A percentile compares a stretch with the other conserved stretches of the same genome.
phyloP scores from a whole-genome alignment of 2,329 filamentous ascomycete genomes.

The Orbilia javanica region DNA sequence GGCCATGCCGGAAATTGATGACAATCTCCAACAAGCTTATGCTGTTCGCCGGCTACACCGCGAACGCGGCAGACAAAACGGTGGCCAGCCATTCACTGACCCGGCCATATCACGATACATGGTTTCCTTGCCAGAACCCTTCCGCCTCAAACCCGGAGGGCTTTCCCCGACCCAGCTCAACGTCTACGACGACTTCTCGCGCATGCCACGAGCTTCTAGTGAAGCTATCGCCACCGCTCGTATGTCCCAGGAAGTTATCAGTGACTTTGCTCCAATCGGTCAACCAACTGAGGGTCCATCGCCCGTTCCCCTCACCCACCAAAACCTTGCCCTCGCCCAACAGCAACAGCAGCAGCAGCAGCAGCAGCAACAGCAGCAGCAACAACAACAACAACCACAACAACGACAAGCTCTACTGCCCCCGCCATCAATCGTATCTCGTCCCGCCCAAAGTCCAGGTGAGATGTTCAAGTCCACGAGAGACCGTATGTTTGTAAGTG shows the following conservation, averaged over 20 bases:
- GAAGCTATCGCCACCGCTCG: conserved; percentile 64
- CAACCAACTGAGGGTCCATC: conserved; percentile 52
- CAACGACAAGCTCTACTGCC: conserved; percentile 64
- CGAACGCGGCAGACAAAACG: conserved; percentile 70
- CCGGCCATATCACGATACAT: conserved; percentile 88
- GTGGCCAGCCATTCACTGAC: conserved; percentile 87
- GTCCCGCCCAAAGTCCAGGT: conserved; percentile 65
- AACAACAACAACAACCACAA: conserved; percentile 63
- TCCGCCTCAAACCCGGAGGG: conserved; percentile 83
- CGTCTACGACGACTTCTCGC: conserved; percentile 95
- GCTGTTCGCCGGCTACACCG: conserved; percentile 82
- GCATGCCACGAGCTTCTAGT: conserved; percentile 76
- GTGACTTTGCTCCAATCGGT: conserved; percentile 72
- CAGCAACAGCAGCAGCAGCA: conserved; percentile 66
- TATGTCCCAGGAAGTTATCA: conserved; percentile 72
- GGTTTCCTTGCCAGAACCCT: conserved; percentile 92
- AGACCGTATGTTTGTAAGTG: conserved; percentile 56
- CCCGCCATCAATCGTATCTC: conserved; percentile 64
- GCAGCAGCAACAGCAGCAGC: conserved; percentile 66
- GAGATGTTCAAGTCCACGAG: conserved; percentile 55
- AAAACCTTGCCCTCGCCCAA: conserved; percentile 73
- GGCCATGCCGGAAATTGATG: conserved; percentile 92
- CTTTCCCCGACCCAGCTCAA: conserved; percentile 92
- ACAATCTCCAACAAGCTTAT: conserved; percentile 85
- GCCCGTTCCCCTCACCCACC: conserved; percentile 65